A percentile compares a stretch with the other conserved stretches of the same genome.
Conservation (phyloP, 768 basidiomycete genomes). For the Leucocoprinus leucothites region DNA sequence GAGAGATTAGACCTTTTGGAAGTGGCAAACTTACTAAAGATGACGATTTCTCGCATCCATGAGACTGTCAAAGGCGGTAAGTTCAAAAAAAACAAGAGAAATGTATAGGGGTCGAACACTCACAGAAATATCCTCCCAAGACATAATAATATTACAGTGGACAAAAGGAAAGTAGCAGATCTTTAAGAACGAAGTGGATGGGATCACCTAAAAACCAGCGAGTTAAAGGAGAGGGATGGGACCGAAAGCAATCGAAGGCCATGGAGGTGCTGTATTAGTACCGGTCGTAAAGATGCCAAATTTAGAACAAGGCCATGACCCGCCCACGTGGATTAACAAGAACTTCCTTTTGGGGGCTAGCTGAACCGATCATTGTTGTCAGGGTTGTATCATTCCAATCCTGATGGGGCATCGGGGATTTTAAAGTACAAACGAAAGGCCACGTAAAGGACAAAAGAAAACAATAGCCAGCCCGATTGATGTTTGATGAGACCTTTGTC, state of each 20-base stretch:
- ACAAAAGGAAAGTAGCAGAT: not conserved
- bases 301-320: constrained; percentile 9
- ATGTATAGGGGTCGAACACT: not conserved
- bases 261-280: constrained; percentile 3
- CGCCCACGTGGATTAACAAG: constrained; percentile 12
- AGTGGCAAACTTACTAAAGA: constrained; percentile 18
- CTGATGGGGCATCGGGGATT: constrained; percentile 7
- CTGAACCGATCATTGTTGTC: constrained; percentile 6
- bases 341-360: not conserved
- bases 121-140: constrained; percentile 7
- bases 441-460: constrained; percentile 4
- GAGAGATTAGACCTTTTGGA: too few relatives aligned
- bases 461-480: not conserved
- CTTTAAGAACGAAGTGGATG: not conserved
- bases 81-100: not conserved
- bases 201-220: not conserved
- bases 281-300: constrained; percentile 1
- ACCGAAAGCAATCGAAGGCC: constrained; percentile 3
- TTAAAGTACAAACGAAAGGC: constrained; percentile 6
- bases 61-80: constrained; percentile 15
- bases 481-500: not conserved
- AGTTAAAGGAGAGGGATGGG: not conserved
- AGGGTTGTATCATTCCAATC: not conserved
- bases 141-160: constrained; percentile 10
- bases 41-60: constrained; percentile 22